These are phyloP conservation scores for Blakeslea trispora DNA, from an alignment of 371 early-diverging fungal genomes.

Conservation along the genomic window DNA sequence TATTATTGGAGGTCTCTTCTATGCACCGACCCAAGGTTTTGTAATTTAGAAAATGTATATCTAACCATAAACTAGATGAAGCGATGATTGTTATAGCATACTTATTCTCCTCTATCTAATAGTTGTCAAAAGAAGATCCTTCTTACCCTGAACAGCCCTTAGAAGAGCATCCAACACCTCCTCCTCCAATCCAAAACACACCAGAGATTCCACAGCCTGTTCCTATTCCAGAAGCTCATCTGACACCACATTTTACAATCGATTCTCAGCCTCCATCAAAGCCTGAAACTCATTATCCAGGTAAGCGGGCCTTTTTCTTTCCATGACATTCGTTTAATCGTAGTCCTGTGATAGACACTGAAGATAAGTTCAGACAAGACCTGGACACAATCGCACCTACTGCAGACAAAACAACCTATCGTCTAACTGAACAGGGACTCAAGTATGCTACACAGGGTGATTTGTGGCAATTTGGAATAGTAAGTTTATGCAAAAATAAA, in stretches of 20 bases:
- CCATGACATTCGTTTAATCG: background rate
- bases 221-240: conserved; percentile 10
- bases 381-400: conserved; percentile 43
- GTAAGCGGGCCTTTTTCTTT: conserved; percentile 14
- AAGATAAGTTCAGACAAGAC: conserved; percentile 15
- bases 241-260: conserved; percentile 4
- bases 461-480: conserved; percentile 38
- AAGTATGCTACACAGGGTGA: conserved; percentile 25
- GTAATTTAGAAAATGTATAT: conserved; percentile 14
- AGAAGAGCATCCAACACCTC: background rate
- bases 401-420: conserved; percentile 32
- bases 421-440: conserved; percentile 21
- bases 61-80: too few species aligned
- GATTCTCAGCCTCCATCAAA: conserved; percentile 21
- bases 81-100: too few species aligned
- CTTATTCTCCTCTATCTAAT: background rate
- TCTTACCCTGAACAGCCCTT: background rate
- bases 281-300: conserved; percentile 28
- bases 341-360: conserved; percentile 17
- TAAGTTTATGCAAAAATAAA: conserved; percentile 15
- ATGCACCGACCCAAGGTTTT: conserved; percentile 21
- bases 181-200: conserved; percentile 2
- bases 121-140: background rate
- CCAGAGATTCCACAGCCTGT: background rate
- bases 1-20: conserved; percentile 20